These are phyloP conservation scores for Cyclostephanos invisitatus DNA, from an alignment of 108 stramenopile species.

Conservation along the genomic window DNA sequence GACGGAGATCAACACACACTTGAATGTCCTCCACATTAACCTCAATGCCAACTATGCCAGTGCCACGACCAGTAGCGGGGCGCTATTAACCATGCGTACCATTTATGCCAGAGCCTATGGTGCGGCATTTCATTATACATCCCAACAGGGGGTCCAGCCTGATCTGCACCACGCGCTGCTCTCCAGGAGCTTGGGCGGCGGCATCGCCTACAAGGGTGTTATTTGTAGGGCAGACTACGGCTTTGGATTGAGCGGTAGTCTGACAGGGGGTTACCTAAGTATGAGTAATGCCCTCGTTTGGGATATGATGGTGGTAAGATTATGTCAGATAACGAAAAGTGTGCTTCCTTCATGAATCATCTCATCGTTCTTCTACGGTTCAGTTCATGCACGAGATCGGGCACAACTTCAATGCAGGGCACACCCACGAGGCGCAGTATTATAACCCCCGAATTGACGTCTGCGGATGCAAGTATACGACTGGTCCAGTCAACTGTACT, in stretches of 20 bases:
- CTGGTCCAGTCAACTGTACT: too few relatives aligned
- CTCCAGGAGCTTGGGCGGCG: background rate
- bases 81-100: background rate
- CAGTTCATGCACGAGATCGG: conserved; percentile 7
- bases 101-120: background rate
- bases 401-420: background rate
- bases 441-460: background rate
- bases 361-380: background rate
- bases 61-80: background rate
- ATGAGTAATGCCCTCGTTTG: background rate
- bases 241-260: conserved; percentile 2
- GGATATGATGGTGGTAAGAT: conserved; percentile 12
- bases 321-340: background rate
- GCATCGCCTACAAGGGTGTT: background rate
- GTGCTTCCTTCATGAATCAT: too few relatives aligned
- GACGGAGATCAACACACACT: conserved; percentile 4
- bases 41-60: background rate
- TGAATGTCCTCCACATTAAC: background rate
- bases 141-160: background rate
- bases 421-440: background rate
- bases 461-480: conserved; percentile 2
- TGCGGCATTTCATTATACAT: background rate
- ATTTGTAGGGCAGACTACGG: background rate
- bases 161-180: conserved; percentile 12
- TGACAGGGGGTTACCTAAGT: background rate